Conservation (phyloP, 441 rosid species). For the Euphorbia celastroides region DNA sequence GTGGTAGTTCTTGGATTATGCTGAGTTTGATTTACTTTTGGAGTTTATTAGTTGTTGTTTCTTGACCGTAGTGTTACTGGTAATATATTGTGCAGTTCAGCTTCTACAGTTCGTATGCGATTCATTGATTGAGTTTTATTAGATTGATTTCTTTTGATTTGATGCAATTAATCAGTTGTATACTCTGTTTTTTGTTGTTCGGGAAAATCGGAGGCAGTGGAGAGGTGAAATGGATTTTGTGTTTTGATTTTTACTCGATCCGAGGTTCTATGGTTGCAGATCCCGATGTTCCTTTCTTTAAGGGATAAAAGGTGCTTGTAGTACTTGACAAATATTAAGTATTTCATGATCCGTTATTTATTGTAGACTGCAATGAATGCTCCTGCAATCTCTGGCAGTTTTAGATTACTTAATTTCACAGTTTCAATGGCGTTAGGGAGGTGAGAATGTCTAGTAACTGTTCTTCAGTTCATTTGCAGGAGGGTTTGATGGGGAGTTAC, state of each 20-base stretch:
- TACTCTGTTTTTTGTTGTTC: constrained; percentile 11
- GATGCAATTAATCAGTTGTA: background rate
- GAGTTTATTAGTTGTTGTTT: constrained; percentile 6
- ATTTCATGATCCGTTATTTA: background rate
- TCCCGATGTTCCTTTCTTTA: constrained; percentile 2
- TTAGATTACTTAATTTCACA: background rate
- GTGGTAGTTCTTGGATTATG: background rate
- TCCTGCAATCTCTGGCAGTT: constrained; percentile 1
- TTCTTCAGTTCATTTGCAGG: background rate
- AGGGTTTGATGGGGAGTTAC: background rate
- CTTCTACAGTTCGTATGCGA: background rate
- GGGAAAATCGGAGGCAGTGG: background rate
- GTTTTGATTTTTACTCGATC: background rate
- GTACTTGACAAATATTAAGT: constrained; percentile 6
- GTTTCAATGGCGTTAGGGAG: background rate
- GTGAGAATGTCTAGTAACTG: background rate
- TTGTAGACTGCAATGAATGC: background rate
- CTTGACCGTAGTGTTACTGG: constrained; percentile 6
- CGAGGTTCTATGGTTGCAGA: constrained; percentile 10
- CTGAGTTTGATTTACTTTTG: background rate
- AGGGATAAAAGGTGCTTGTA: background rate
- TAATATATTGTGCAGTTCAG: constrained; percentile 20
- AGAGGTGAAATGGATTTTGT: background rate
- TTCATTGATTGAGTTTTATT: constrained; percentile 10
- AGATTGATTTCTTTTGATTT: background rate